phyloP scores from a whole-genome alignment of 345 rosid genomes.

The Luvunga scandens region DNA sequence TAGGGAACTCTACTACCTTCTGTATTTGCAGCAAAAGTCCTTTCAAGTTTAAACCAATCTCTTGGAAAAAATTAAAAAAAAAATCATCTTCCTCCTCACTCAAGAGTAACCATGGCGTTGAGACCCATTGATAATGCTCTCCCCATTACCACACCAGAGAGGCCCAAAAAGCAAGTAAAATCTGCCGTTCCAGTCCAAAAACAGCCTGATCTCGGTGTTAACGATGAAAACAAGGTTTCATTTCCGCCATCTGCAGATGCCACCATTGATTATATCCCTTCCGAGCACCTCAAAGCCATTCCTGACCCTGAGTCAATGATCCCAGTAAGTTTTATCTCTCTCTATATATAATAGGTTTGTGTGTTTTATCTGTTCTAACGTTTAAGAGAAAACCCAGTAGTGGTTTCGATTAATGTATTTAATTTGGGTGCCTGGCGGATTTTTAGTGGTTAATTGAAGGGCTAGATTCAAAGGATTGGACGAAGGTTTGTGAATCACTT shows the following conservation, averaged over 20 bases:
- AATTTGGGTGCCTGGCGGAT: background rate
- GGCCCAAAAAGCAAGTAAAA: constrained; percentile 68
- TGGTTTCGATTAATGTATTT: background rate
- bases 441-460: constrained; percentile 56
- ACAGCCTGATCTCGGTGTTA: constrained; percentile 29
- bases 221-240: constrained; percentile 65
- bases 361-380: background rate
- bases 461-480: constrained; percentile 79
- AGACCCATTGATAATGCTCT: constrained; percentile 84
- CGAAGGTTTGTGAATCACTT: constrained; percentile 59
- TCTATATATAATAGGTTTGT: background rate
- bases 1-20: background rate
- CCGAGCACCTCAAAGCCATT: constrained; percentile 54
- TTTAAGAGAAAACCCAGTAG: background rate
- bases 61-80: no score
- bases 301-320: constrained; percentile 50
- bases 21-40: background rate
- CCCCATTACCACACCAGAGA: constrained; percentile 45
- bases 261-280: constrained; percentile 57
- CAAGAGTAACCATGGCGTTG: constrained; percentile 51
- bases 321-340: constrained; percentile 31
- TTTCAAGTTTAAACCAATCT: background rate
- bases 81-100: background rate
- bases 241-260: constrained; percentile 34
- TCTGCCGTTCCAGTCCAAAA: constrained; percentile 31